phyloP scores from a whole-genome alignment of 192 early-diverging fungal genomes.

The Coemansia sp. region DNA sequence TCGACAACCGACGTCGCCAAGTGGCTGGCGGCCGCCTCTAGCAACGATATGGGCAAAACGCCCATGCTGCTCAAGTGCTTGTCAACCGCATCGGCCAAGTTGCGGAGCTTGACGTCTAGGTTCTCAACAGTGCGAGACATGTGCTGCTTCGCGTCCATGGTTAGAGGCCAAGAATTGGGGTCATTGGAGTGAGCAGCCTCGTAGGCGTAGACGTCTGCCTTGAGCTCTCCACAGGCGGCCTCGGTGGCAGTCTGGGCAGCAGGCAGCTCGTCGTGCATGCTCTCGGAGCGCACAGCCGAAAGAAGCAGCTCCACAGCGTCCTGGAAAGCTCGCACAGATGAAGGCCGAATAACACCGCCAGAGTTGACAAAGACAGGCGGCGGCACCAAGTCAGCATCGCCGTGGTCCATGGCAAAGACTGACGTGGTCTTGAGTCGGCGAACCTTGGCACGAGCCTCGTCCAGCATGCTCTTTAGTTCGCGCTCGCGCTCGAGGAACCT shows the following conservation, averaged over 20 bases:
- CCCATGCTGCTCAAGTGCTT: slow-evolving; percentile 71
- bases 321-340: slow-evolving; percentile 72
- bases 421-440: slow-evolving; percentile 58
- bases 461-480: slow-evolving; percentile 53
- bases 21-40: slow-evolving; percentile 79
- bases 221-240: slow-evolving; percentile 77
- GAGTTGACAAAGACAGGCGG: slow-evolving; percentile 53
- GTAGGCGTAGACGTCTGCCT: slow-evolving; percentile 75
- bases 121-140: slow-evolving; percentile 11
- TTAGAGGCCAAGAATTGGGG: slow-evolving; percentile 48
- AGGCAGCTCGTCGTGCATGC: slow-evolving; percentile 66
- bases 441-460: slow-evolving; percentile 54
- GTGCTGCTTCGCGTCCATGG: slow-evolving; percentile 48
- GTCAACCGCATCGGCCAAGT: slow-evolving; percentile 73
- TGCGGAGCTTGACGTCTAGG: slow-evolving; percentile 57
- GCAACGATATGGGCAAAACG: slow-evolving; percentile 62
- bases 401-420: slow-evolving; percentile 52
- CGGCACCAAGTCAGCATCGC: slow-evolving; percentile 49
- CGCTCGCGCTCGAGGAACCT: slow-evolving; percentile 41
- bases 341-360: slow-evolving; percentile 69
- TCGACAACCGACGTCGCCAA: slow-evolving; percentile 79
- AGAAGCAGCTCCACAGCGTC: slow-evolving; percentile 80
- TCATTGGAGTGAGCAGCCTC: slow-evolving; percentile 45
- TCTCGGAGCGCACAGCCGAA: slow-evolving; percentile 68
- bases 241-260: slow-evolving; percentile 79